Percentiles rank a stretch among this genome's conserved stretches.
Conservation (phyloP, 148 eudicot genomes). For the Chenopodium formosanum region DNA sequence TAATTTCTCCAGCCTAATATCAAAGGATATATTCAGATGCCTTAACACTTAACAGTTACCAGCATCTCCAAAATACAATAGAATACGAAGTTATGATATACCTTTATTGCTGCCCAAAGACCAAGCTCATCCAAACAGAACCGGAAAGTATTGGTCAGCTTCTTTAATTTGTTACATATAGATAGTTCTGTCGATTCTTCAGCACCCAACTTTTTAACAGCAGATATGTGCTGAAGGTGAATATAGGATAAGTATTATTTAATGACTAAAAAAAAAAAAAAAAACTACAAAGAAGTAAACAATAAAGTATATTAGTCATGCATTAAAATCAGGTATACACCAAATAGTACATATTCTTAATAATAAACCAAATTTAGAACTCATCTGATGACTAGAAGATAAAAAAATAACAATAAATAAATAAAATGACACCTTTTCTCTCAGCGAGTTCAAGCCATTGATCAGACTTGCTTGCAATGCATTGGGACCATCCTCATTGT, state of each 20-base stretch:
- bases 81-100: slow-evolving; percentile 21
- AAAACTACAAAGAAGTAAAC: not conserved
- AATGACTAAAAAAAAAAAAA: not conserved
- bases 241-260: slow-evolving; percentile 11
- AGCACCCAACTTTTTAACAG: slow-evolving; percentile 29
- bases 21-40: slow-evolving; percentile 20
- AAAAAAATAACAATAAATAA: too few relatives aligned
- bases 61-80: slow-evolving; percentile 1
- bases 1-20: slow-evolving; percentile 61
- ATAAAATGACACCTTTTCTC: slow-evolving; percentile 44
- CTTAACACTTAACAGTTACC: not conserved
- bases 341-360: not conserved
- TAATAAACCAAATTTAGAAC: too few relatives aligned
- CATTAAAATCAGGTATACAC: not conserved
- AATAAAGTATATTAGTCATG: not conserved
- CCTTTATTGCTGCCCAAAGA: slow-evolving; percentile 75
- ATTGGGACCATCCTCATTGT: slow-evolving; percentile 39
- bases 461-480: slow-evolving; percentile 22
- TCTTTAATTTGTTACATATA: slow-evolving; percentile 38
- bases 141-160: slow-evolving; percentile 37
- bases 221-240: slow-evolving; percentile 44
- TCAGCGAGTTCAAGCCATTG: slow-evolving; percentile 28
- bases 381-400: too few relatives aligned
- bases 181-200: slow-evolving; percentile 33
- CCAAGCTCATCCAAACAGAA: slow-evolving; percentile 80